These are phyloP conservation scores for Thuidium tamariscinum DNA, from an alignment of 225 moss, liverwort and hornwort species.

Conservation along the genomic window DNA sequence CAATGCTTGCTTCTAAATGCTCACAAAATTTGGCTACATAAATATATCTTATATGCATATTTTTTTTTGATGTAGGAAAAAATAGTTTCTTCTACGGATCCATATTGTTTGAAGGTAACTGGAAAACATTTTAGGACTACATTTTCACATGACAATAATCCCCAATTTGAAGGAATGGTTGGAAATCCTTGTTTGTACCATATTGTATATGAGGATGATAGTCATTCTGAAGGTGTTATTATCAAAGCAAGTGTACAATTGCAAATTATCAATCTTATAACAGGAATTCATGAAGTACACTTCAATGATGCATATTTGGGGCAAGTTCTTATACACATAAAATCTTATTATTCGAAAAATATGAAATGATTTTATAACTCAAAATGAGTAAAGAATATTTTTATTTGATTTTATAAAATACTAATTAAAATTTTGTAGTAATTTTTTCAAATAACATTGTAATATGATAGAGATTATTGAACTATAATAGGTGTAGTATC, in stretches of 20 bases:
- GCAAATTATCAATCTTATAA: background rate
- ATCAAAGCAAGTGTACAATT: background rate
- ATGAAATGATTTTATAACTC: background rate
- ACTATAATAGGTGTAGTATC: background rate
- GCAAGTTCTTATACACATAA: background rate
- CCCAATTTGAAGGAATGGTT: background rate
- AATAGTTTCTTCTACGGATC: background rate
- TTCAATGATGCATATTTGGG: background rate
- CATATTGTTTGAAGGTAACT: background rate
- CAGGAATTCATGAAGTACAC: background rate
- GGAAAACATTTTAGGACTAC: background rate
- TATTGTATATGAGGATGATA: background rate
- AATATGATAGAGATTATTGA: background rate
- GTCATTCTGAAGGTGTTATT: background rate
- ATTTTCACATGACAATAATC: background rate
- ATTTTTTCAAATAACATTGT: background rate
- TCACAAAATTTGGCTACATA: background rate
- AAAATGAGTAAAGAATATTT: too few relatives aligned
- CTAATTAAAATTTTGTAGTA: background rate
- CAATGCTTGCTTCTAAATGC: background rate
- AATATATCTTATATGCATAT: background rate
- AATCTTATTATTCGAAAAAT: too few relatives aligned
- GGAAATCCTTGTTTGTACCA: background rate
- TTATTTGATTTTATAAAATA: background rate
- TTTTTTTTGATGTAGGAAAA: background rate